Conservation (phyloP, 768 basidiomycete genomes). For the Saitozyma sp. region DNA sequence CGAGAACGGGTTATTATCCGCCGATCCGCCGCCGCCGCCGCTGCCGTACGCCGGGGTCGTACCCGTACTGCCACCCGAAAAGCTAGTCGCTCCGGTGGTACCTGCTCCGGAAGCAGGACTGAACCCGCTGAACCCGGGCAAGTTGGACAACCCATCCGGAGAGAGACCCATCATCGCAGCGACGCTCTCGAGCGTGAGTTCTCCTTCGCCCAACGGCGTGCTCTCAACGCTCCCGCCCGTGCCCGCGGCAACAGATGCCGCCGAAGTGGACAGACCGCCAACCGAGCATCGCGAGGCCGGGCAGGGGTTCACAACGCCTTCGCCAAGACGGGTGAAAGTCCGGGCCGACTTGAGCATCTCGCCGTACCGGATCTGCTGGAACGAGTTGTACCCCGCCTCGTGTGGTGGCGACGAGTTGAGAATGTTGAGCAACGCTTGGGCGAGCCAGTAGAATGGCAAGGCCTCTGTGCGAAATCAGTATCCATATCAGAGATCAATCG, state of each 20-base stretch:
- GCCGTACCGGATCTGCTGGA: slow-evolving; percentile 34
- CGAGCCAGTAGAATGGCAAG: slow-evolving; percentile 55
- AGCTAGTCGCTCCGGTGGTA: too few relatives aligned
- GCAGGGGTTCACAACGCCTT: slow-evolving; percentile 20
- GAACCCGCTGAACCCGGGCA: too few relatives aligned
- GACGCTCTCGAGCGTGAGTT: too few relatives aligned
- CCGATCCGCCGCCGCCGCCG: too few relatives aligned
- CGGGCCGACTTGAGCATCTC: slow-evolving; percentile 48
- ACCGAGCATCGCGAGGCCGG: too few relatives aligned
- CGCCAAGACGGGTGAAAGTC: slow-evolving; percentile 49
- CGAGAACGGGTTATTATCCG: too few relatives aligned
- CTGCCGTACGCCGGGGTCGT: too few relatives aligned
- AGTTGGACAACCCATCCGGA: too few relatives aligned
- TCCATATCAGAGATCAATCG: neutral
- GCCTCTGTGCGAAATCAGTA: slow-evolving; percentile 36
- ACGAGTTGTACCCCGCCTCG: slow-evolving; percentile 34
- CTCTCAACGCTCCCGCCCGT: neutral
- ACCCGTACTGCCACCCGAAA: too few relatives aligned
- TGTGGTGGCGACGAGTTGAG: slow-evolving; percentile 34
- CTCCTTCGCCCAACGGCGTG: neutral
- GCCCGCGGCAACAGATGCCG: neutral
- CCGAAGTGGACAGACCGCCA: too few relatives aligned
- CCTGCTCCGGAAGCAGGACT: too few relatives aligned
- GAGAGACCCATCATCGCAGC: too few relatives aligned
- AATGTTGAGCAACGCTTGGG: slow-evolving; percentile 49